Conservation (phyloP, 805 yeast species). For the Metschnikowia lochheadii region DNA sequence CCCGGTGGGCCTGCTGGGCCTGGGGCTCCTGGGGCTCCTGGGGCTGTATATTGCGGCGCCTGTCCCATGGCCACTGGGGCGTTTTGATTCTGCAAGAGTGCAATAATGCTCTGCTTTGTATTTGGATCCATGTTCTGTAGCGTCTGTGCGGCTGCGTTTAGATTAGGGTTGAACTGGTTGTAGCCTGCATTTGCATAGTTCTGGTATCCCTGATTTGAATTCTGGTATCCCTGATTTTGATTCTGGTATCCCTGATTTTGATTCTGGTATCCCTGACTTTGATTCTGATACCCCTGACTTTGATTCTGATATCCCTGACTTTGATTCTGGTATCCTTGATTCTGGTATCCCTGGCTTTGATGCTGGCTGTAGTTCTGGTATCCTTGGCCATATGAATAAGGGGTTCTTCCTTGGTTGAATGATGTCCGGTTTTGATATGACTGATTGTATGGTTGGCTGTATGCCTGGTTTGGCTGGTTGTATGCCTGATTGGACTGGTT, state of each 20-base stretch:
- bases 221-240: background rate
- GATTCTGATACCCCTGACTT: background rate
- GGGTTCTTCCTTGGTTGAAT: too few relatives aligned
- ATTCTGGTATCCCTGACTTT: background rate
- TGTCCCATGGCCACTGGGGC: background rate
- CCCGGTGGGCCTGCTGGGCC: background rate
- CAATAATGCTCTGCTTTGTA: conserved; percentile 31
- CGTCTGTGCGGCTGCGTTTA: conserved; percentile 12
- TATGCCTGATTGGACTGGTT: background rate
- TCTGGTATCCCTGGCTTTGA: background rate
- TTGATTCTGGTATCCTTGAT: background rate
- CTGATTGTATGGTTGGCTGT: background rate
- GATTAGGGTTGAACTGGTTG: background rate
- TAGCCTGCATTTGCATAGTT: background rate
- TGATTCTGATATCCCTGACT: background rate
- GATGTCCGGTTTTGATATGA: background rate
- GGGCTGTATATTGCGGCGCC: background rate
- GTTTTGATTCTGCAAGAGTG: conserved; percentile 21
- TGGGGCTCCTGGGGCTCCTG: too few relatives aligned
- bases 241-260: background rate
- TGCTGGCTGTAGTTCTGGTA: background rate
- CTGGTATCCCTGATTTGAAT: background rate
- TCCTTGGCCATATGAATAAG: too few relatives aligned
- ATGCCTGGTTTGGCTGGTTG: background rate
- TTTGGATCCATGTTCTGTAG: conserved; percentile 28